Conservation (phyloP, 495 filamentous ascomycete genomes). For the Zalerion maritima region DNA sequence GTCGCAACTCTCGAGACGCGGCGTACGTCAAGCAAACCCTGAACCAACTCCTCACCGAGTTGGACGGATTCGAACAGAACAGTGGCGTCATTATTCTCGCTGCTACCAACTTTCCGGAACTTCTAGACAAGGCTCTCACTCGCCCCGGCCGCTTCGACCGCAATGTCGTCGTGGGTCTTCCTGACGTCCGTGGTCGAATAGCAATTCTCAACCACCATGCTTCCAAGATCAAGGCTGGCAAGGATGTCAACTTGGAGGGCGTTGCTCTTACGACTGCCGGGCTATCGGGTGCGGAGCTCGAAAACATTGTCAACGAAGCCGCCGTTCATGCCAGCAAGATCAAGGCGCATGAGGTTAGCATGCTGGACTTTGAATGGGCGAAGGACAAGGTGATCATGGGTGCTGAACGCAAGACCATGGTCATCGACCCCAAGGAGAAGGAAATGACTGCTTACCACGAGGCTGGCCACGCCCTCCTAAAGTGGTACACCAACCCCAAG, state of each 20-base stretch:
- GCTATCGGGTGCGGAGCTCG: conserved; percentile 87
- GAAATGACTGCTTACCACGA: conserved; percentile 97
- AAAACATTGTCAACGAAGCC: conserved; percentile 93
- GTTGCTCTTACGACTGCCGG: conserved; percentile 80
- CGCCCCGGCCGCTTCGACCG: conserved; percentile 92
- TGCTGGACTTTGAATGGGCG: conserved; percentile 85
- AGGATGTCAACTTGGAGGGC: conserved; percentile 66
- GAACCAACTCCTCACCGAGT: conserved; percentile 94
- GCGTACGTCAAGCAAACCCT: conserved; percentile 95
- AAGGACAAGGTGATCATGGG: conserved; percentile 99
- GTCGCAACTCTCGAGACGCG: conserved; percentile 82
- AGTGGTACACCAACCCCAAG: conserved; percentile 55
- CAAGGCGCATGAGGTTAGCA: conserved; percentile 55
- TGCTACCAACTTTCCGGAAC: conserved; percentile 89
- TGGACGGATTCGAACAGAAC: conserved; percentile 91
- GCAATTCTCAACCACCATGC: conserved; percentile 86
- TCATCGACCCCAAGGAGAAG: conserved; percentile 70
- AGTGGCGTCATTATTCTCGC: conserved; percentile 89
- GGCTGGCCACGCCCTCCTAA: conserved; percentile 85
- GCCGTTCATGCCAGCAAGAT: conserved; percentile 79
- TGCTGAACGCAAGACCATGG: conserved; percentile 70
- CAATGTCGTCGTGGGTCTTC: conserved; percentile 72
- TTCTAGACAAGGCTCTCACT: conserved; percentile 87
- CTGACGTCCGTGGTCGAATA: conserved; percentile 88
- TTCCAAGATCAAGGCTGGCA: conserved; percentile 62